Conservation (phyloP, 768 basidiomycete genomes). For the Mycena rebaudengoi region DNA sequence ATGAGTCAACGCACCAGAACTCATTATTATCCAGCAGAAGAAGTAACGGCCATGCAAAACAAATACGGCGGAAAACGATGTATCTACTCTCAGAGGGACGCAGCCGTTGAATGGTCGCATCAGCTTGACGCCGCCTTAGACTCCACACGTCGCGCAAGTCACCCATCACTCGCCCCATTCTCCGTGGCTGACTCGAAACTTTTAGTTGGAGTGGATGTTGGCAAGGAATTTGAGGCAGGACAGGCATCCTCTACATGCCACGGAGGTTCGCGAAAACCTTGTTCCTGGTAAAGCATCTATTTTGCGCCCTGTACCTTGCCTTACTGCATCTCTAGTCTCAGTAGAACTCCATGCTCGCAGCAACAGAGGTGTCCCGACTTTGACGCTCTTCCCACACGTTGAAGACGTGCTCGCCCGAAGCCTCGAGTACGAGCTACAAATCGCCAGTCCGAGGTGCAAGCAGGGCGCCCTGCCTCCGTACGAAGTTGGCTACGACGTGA, state of each 20-base stretch:
- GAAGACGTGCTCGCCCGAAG: constrained; percentile 20
- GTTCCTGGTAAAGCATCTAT: constrained; percentile 8
- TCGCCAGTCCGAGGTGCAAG: not conserved
- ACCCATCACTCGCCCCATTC: too few species aligned
- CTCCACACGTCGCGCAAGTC: too few species aligned
- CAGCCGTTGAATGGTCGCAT: too few species aligned
- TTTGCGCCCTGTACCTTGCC: not conserved
- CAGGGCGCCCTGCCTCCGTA: constrained; percentile 16
- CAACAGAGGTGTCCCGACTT: not conserved
- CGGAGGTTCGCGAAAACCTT: constrained; percentile 18
- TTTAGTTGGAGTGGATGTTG: constrained; percentile 17
- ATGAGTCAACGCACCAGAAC: too few species aligned
- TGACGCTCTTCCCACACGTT: constrained; percentile 20
- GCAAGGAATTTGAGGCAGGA: constrained; percentile 11
- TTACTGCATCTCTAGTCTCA: not conserved
- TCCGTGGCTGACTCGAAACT: constrained; percentile 3
- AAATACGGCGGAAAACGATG: too few species aligned
- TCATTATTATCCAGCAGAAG: too few species aligned
- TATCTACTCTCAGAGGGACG: too few species aligned
- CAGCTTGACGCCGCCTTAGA: too few species aligned
- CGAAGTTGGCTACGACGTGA: constrained; percentile 9
- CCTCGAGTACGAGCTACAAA: constrained; percentile 18
- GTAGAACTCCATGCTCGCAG: not conserved
- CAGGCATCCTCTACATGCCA: constrained; percentile 4
- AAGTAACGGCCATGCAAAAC: too few species aligned